phyloP scores from a whole-genome alignment of 83 land plant genomes.

The Picea engelmannii region DNA sequence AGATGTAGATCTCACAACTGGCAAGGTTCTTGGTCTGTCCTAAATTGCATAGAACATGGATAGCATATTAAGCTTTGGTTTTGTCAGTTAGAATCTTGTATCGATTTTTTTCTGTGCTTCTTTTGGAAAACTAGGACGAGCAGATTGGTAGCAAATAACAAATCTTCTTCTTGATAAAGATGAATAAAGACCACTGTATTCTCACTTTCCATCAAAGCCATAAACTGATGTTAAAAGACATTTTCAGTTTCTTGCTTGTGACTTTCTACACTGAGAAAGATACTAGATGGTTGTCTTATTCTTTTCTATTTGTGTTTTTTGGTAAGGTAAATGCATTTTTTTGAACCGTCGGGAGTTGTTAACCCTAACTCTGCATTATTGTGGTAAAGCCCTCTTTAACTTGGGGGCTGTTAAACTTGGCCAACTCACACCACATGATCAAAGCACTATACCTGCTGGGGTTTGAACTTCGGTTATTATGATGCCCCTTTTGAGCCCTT shows the following conservation, averaged over 20 bases:
- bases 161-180: background rate
- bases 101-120: too few species aligned
- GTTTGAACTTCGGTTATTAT: too few species aligned
- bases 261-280: too few species aligned
- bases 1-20: slow-evolving; percentile 81
- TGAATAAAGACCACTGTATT: background rate
- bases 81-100: background rate
- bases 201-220: background rate
- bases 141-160: background rate
- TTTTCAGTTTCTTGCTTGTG: too few species aligned
- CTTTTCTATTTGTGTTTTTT: too few species aligned
- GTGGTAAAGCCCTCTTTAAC: too few species aligned
- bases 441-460: too few species aligned
- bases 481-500: too few species aligned
- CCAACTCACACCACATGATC: too few species aligned
- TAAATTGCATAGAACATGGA: slow-evolving; percentile 16
- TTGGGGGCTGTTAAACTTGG: too few species aligned
- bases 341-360: background rate
- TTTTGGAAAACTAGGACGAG: background rate
- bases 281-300: background rate
- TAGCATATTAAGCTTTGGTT: background rate
- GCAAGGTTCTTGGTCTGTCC: slow-evolving; percentile 85
- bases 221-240: background rate
- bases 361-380: background rate
- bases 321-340: background rate